A percentile compares a stretch with the other conserved stretches of the same genome.
Evolutionary conservation across 2,329 filamentous ascomycete species (phyloP).

Genomic region (Curvularia verruculosa): DNA sequence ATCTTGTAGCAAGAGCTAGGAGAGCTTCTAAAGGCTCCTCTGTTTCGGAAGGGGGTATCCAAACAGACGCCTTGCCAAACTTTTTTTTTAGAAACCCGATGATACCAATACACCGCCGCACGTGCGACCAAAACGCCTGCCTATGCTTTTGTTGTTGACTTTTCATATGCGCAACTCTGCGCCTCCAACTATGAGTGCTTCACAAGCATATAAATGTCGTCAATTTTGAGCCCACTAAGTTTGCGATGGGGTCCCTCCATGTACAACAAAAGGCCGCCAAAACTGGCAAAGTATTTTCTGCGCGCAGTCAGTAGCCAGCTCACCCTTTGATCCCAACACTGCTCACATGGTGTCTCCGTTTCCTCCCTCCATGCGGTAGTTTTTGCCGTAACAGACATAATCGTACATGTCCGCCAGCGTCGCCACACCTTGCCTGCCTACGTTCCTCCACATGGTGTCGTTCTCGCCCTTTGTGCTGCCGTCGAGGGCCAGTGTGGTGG

Average conservation of each 20-base stretch:
- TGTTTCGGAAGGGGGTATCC: conserved; percentile 37
- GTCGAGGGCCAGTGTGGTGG: conserved; percentile 84
- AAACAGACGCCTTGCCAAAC: conserved; percentile 38
- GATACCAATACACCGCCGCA: conserved; percentile 33
- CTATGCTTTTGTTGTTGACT: conserved; percentile 33
- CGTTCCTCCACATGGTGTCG: conserved; percentile 68
- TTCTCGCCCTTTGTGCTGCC: conserved; percentile 65
- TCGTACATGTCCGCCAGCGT: conserved; percentile 79
- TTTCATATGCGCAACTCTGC: not conserved
- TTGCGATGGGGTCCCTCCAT: conserved; percentile 96
- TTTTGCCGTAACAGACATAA: conserved; percentile 87
- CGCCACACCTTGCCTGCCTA: conserved; percentile 56
- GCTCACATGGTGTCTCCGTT: conserved; percentile 86
- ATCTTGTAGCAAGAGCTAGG: conserved; percentile 1
- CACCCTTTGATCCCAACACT: not conserved
- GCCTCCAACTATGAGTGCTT: conserved; percentile 72
- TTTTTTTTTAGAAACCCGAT: conserved; percentile 39
- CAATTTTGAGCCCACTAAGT: conserved; percentile 86
- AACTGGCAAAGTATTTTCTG: conserved; percentile 93
- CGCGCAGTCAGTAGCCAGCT: conserved; percentile 32
- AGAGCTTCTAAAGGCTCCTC: conserved; percentile 24
- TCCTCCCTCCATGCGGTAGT: conserved; percentile 85
- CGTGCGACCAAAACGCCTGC: conserved; percentile 37
- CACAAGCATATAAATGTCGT: conserved; percentile 89
- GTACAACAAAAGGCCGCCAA: conserved; percentile 88